phyloP scores from a whole-genome alignment of 371 early-diverging fungal genomes.

The Racocetra persica region DNA sequence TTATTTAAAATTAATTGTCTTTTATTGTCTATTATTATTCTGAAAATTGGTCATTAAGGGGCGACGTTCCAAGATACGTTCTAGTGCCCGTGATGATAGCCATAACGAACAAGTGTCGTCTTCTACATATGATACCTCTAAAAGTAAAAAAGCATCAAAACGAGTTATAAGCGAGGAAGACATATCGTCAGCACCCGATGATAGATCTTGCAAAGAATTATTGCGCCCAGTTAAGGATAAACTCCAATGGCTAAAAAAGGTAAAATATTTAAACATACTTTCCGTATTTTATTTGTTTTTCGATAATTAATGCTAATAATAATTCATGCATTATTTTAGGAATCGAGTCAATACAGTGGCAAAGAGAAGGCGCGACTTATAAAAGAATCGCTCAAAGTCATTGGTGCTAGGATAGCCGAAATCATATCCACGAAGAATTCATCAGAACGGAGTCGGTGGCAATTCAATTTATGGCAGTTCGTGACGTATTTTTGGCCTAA shows the following conservation, averaged over 20 bases:
- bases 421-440: conserved; percentile 48
- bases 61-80: background rate
- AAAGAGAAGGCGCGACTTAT: conserved; percentile 64
- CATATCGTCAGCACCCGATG: background rate
- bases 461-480: conserved; percentile 67
- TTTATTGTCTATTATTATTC: no score
- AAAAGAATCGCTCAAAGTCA: conserved; percentile 60
- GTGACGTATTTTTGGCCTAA: conserved; percentile 70
- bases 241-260: conserved; percentile 41
- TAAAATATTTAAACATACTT: background rate
- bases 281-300: background rate
- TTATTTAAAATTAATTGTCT: no score
- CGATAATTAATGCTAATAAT: background rate
- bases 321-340: conserved; percentile 41
- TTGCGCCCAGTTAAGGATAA: conserved; percentile 44
- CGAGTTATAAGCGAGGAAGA: conserved; percentile 10
- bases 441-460: conserved; percentile 47
- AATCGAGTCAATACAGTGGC: conserved; percentile 55
- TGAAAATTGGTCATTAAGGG: no score
- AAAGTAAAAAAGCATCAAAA: conserved; percentile 22
- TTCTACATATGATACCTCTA: background rate
- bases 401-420: conserved; percentile 68
- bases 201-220: conserved; percentile 40
- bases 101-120: background rate
- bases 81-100: background rate